Conservation (phyloP, 2,329 filamentous ascomycete species). For the Chrysoporthe cubensis region DNA sequence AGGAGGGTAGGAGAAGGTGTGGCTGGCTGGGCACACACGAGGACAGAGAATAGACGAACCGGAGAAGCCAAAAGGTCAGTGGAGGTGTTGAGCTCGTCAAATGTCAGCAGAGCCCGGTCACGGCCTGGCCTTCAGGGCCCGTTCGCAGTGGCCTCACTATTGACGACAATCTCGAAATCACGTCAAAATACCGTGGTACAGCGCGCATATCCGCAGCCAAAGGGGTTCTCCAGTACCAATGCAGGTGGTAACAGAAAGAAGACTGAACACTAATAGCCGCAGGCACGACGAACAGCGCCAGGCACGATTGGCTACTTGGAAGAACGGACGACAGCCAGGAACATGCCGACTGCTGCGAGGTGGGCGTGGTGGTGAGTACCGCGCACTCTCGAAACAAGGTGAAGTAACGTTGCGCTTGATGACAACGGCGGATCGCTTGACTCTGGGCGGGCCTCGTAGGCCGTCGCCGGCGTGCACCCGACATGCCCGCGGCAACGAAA, state of each 20-base stretch:
- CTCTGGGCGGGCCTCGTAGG: neutral
- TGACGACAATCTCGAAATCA: neutral
- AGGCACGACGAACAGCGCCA: neutral
- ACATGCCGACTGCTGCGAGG: neutral
- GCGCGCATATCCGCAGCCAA: neutral
- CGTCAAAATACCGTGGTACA: neutral
- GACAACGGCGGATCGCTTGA: neutral
- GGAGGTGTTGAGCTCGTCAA: neutral
- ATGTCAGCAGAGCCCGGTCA: neutral
- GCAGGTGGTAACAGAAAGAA: neutral
- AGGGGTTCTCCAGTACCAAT: neutral
- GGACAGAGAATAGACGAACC: neutral
- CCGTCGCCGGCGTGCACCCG: neutral
- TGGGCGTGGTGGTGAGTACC: conserved; percentile 6
- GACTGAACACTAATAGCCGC: neutral
- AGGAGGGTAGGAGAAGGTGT: neutral
- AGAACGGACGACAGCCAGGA: neutral
- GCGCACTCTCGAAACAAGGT: conserved; percentile 5
- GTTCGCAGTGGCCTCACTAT: neutral
- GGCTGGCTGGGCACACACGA: neutral
- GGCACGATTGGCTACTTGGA: neutral
- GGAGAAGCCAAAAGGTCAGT: neutral
- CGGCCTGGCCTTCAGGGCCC: neutral
- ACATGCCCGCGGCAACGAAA: neutral
- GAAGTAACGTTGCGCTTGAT: conserved; percentile 16